phyloP scores from a whole-genome alignment of 352 stramenopile genomes.

The Halophytophthora batemanensis region DNA sequence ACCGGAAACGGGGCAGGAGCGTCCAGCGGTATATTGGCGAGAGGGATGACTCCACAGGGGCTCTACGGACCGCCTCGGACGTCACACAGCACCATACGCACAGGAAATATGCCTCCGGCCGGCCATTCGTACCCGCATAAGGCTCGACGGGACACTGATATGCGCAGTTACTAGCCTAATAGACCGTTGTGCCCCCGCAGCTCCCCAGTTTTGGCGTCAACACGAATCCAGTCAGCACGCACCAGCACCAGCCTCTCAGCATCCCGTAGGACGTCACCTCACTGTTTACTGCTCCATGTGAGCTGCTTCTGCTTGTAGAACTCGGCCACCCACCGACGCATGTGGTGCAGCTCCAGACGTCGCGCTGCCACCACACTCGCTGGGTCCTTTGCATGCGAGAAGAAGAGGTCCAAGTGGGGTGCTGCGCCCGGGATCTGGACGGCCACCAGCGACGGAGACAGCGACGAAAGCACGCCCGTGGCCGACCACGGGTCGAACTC shows the following conservation, averaged over 20 bases:
- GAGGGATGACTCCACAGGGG: constrained; percentile 17
- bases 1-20: constrained; percentile 1
- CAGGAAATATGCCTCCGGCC: constrained; percentile 15
- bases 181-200: not conserved
- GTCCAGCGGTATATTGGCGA: constrained; percentile 14
- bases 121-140: constrained; percentile 9
- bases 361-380: constrained; percentile 31
- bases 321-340: constrained; percentile 50
- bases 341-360: constrained; percentile 34
- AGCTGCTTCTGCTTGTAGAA: constrained; percentile 38
- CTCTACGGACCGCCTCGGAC: constrained; percentile 39
- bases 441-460: constrained; percentile 38
- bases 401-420: constrained; percentile 62
- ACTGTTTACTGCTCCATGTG: constrained; percentile 2
- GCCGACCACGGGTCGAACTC: constrained; percentile 62
- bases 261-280: not conserved
- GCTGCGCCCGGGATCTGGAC: constrained; percentile 38
- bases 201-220: not conserved
- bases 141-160: constrained; percentile 23
- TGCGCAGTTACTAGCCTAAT: constrained; percentile 21
- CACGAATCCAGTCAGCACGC: not conserved
- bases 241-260: not conserved
- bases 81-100: constrained; percentile 38
- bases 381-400: constrained; percentile 47
- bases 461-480: constrained; percentile 36